Evolutionary conservation across 2,329 filamentous ascomycete genomes (phyloP), one percentile per base, ranked within the genome.

Genomic region (Alternaria incomplexa): DNA sequence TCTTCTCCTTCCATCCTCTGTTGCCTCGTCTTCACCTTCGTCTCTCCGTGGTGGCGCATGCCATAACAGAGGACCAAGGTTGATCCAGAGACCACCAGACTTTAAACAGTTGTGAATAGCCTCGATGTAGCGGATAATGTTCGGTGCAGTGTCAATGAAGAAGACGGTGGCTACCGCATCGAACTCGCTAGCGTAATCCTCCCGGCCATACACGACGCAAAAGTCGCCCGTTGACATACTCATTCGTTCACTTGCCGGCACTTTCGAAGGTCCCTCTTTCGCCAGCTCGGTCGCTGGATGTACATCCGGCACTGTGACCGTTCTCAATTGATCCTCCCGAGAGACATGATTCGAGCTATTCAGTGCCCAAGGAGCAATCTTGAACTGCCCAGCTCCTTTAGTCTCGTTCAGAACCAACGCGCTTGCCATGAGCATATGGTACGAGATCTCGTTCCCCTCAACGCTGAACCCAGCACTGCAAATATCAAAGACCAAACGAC

Each of bases 121-220:
- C 76, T 97, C 90, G 32, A 99, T 88, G 76, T 99, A 99, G 3
- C 91, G 88, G 57, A 98, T 91, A 30, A 97, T 79, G 77, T 99
- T 98, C 1, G 95, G 94, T 3, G 96, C 96, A 1, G 96, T 99
- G 78, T 99, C 96, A 61, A 99, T 90, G 83, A 99, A 99, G 82
- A 98, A 99, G 11, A 97, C 92, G 3, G 91, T 93, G 0, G 92
- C 89, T 2, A 98, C 93, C 1, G 91, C 93, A 73, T 97, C 90
- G 78, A 93, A 98, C 0, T 79, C 73, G 0, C 85, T 85, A 9
- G 81, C 79, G 70, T 92, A 87, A 0, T 87, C 85, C 1, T 86
- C 83, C 61, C 90, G 85, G 25, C 85, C 86, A 78, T 99, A 99
- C 1, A 94, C 80, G n/a, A 93, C 90, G 60, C 96, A 87, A 74